These are phyloP conservation scores for Penicillium carneum DNA, from an alignment of 2,329 filamentous ascomycete species.

Conservation along the genomic window DNA sequence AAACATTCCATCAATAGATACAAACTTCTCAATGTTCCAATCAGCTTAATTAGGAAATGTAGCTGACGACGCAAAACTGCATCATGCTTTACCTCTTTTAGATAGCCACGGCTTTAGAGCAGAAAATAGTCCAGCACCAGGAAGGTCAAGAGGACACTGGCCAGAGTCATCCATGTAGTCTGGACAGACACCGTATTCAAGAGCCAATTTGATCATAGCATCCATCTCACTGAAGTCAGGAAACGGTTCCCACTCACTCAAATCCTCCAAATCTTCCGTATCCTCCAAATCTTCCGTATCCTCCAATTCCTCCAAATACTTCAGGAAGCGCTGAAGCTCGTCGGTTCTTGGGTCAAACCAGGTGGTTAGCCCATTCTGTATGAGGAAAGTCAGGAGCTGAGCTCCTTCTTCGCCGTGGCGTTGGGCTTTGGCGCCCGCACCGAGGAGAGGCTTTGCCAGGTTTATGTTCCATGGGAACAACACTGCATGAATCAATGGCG, in stretches of 20 bases:
- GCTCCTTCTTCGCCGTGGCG: no score
- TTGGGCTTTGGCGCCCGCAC: no score
- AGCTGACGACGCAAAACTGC: neutral
- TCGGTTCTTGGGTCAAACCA: no score
- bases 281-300: no score
- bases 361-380: no score
- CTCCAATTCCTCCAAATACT: neutral
- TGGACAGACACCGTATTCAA: neutral
- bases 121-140: neutral
- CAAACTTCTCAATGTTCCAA: neutral
- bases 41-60: neutral
- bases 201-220: neutral
- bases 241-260: no score
- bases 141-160: neutral
- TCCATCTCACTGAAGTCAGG: neutral
- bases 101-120: neutral
- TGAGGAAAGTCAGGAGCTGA: no score
- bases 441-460: neutral
- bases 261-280: neutral
- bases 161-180: neutral
- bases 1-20: neutral
- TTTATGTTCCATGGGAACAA: neutral
- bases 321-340: neutral
- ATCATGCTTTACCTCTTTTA: neutral
- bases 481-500: neutral